Evolutionary conservation across 1,284 basidiomycete species (phyloP).

Genomic region (Trichosporon sp.): DNA sequence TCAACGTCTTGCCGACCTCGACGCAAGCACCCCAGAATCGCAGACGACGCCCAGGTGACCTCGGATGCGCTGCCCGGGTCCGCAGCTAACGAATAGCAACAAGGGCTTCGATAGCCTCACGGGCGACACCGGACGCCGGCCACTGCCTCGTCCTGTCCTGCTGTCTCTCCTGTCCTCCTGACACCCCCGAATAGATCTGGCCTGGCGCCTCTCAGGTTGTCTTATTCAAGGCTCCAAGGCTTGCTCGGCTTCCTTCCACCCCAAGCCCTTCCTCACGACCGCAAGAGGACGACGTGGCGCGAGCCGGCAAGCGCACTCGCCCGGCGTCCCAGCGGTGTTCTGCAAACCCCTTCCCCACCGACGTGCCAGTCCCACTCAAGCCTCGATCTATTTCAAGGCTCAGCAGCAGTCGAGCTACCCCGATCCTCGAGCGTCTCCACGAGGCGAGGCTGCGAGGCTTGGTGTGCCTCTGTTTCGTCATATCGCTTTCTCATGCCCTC

Average conservation of each 20-base stretch:
- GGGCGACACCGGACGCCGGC: not conserved
- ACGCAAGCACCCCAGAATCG: constrained; percentile 2
- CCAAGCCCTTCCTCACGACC: not conserved
- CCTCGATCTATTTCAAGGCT: constrained; percentile 2
- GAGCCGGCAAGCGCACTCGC: not conserved
- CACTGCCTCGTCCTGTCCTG: not conserved
- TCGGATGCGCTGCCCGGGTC: not conserved
- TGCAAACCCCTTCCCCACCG: not conserved
- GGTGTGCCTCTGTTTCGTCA: constrained; percentile 9
- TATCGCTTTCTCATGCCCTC: constrained; percentile 10
- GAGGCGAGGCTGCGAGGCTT: not conserved
- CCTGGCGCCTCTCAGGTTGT: not conserved
- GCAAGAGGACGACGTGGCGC: not conserved
- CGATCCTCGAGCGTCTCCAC: not conserved
- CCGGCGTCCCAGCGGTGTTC: not conserved
- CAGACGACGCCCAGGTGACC: not conserved
- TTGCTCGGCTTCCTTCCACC: not conserved
- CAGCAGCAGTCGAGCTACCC: not conserved
- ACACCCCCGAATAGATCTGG: constrained; percentile 3
- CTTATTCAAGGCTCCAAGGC: not conserved
- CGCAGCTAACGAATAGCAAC: not conserved
- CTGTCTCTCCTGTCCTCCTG: not conserved
- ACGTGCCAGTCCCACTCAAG: not conserved
- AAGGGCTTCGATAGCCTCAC: not conserved
- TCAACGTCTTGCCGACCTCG: not conserved